Conservation (phyloP, 2,329 filamentous ascomycete genomes). For the Pseudogymnoascus sp. region DNA sequence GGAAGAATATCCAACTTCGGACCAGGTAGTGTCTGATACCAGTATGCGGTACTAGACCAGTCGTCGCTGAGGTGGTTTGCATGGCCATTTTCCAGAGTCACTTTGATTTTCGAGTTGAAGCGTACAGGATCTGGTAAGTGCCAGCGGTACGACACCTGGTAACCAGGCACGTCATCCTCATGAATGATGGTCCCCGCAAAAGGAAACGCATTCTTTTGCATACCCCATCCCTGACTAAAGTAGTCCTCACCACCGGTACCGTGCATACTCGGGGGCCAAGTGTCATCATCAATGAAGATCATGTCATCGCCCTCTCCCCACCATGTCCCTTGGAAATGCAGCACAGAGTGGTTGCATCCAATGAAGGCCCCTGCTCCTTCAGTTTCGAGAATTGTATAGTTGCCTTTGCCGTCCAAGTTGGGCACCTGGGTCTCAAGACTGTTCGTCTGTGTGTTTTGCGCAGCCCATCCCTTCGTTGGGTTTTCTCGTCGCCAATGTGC, state of each 20-base stretch:
- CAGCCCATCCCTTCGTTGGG: conserved; percentile 29
- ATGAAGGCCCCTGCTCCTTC: conserved; percentile 26
- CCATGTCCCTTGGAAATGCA: conserved; percentile 29
- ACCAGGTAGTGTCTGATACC: conserved; percentile 28
- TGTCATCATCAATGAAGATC: conserved; percentile 31
- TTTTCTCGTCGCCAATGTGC: conserved; percentile 29
- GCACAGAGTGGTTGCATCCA: conserved; percentile 28
- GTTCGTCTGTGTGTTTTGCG: conserved; percentile 26
- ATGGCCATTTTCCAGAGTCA: conserved; percentile 25
- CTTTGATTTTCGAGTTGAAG: conserved; percentile 26
- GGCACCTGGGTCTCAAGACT: conserved; percentile 27
- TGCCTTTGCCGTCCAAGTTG: conserved; percentile 24
- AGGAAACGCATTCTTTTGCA: conserved; percentile 30
- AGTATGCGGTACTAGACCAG: conserved; percentile 28
- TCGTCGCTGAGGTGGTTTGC: conserved; percentile 28
- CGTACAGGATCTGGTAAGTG: conserved; percentile 28
- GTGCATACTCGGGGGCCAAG: conserved; percentile 29
- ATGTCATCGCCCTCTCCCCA: conserved; percentile 31
- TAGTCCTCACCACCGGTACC: conserved; percentile 30
- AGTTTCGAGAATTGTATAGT: conserved; percentile 28
- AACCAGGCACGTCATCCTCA: conserved; percentile 27
- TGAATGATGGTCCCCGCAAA: conserved; percentile 29
- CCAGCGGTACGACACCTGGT: conserved; percentile 29
- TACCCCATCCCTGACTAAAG: conserved; percentile 29
- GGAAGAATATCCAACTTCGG: conserved; percentile 26